Percentiles rank a stretch among this genome's conserved stretches.
Evolutionary conservation across 2,329 filamentous ascomycete genomes (phyloP).

Genomic region (Trichoderma koningii): DNA sequence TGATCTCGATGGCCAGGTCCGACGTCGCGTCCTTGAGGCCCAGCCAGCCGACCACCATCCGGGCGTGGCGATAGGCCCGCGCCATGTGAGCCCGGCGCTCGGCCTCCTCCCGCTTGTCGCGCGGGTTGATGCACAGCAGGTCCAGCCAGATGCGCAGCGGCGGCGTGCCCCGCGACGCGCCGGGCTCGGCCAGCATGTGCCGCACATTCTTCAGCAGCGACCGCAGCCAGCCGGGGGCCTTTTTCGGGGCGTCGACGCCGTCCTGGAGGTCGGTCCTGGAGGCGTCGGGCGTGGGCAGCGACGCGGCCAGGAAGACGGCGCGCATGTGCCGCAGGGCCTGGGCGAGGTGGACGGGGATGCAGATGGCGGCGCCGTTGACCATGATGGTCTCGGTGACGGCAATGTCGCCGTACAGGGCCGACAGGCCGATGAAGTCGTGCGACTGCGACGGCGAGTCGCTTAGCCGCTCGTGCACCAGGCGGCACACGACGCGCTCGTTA

Average conservation of each 20-base stretch:
- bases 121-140: slow-evolving; percentile 37
- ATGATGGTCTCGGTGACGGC: slow-evolving; percentile 37
- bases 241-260: slow-evolving; percentile 18
- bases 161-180: slow-evolving; percentile 21
- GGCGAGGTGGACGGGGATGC: slow-evolving; percentile 36
- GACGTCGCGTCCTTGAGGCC: slow-evolving; percentile 37
- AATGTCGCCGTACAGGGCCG: slow-evolving; percentile 37
- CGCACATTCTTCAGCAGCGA: slow-evolving; percentile 29
- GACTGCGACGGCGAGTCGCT: slow-evolving; percentile 25
- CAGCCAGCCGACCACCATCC: slow-evolving; percentile 41
- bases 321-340: slow-evolving; percentile 40
- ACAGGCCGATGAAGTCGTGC: slow-evolving; percentile 38
- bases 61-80: slow-evolving; percentile 37
- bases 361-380: slow-evolving; percentile 35
- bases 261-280: slow-evolving; percentile 19
- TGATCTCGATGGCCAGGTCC: slow-evolving; percentile 33
- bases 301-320: slow-evolving; percentile 38
- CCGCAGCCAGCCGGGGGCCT: slow-evolving; percentile 32
- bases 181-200: slow-evolving; percentile 25
- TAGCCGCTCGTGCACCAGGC: slow-evolving; percentile 38
- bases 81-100: slow-evolving; percentile 37
- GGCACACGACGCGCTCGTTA: slow-evolving; percentile 39
- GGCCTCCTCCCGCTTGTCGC: slow-evolving; percentile 36
- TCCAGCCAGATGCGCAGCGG: slow-evolving; percentile 39
- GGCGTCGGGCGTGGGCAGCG: slow-evolving; percentile 22